Evolutionary conservation across 1,139 yeast species (phyloP), one percentile per base, ranked within the genome.

Genomic region (Saccharomyces hybrid): DNA sequence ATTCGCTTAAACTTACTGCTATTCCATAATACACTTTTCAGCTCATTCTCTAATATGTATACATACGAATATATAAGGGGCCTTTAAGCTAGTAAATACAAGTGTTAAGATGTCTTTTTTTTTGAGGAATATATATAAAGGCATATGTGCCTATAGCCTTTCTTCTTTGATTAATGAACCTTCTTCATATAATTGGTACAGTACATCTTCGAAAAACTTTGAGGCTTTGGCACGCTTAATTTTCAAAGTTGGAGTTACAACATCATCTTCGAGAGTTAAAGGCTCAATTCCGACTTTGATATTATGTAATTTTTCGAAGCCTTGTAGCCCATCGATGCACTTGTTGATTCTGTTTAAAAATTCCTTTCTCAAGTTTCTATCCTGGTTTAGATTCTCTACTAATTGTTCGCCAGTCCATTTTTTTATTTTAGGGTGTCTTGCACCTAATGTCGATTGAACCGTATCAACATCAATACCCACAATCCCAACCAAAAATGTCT

Each of bases 221-320:
- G 77, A 72, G 11, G 88, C 87, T 47, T 76, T 73, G 6, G 80
- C 78, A 63, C 95, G 75, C 71, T 83, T 85, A 59, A 86, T 78
- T 72, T 87, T 87, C 66, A 86, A 71, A 1, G 95, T 86, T 48
- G 95, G 95, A 4, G 95, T 87, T 48, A 86, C 71, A 13, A 82
- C 80, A 52, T 82, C 84, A 57, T 82, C 80, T 50, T 80, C 86
- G 32, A 81, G 70, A 31, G 78, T 82, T 67, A 87, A 78, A 2
- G 93, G 91, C 59, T 86, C 93, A 51, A 85, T 67, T 41, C 75
- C 82, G 52, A 85, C 73, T 48, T 70, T 69, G 26, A 83, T 68
- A 62, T 87, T 86, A 69, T 83, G 86, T 51, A 87, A 60, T 67
- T 78, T 81, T 67, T 87, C 95, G 64, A 83, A 86, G 3, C 76